Percentiles rank a stretch among this genome's conserved stretches.
Conservation (phyloP, 805 yeast species). For the Metschnikowia reukaufii region DNA sequence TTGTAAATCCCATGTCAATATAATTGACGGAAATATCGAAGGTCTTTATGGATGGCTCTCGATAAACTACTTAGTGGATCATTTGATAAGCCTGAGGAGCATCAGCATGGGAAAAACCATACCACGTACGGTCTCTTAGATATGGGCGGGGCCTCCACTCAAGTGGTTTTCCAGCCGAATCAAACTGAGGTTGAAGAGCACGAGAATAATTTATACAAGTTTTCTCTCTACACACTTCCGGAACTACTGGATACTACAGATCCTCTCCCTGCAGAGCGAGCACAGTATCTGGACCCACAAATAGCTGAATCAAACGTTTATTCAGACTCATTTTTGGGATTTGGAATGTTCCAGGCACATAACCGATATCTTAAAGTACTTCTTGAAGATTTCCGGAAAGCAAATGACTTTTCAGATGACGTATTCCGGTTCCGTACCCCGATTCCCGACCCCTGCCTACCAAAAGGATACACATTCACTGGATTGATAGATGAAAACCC, state of each 20-base stretch:
- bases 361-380: slow-evolving; percentile 43
- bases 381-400: slow-evolving; percentile 22
- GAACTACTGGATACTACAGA: slow-evolving; percentile 15
- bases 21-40: slow-evolving; percentile 64
- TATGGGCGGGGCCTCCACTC: slow-evolving; percentile 68
- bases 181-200: slow-evolving; percentile 45
- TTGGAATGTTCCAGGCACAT: slow-evolving; percentile 60
- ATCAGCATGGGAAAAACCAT: slow-evolving; percentile 44
- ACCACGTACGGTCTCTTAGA: slow-evolving; percentile 58
- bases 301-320: slow-evolving; percentile 43
- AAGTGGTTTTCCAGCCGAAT: slow-evolving; percentile 63
- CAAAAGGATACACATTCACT: slow-evolving; percentile 40
- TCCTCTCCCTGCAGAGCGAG: neutral
- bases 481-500: slow-evolving; percentile 25
- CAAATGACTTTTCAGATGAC: slow-evolving; percentile 17
- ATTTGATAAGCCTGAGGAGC: slow-evolving; percentile 36
- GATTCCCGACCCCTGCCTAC: slow-evolving; percentile 57
- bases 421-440: slow-evolving; percentile 27
- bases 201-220: slow-evolving; percentile 44
- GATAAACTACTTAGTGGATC: slow-evolving; percentile 53
- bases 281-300: slow-evolving; percentile 16
- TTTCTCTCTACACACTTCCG: slow-evolving; percentile 43
- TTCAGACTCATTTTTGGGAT: slow-evolving; percentile 58
- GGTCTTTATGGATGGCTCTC: slow-evolving; percentile 71
- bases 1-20: slow-evolving; percentile 57